phyloP scores from a whole-genome alignment of 768 basidiomycete species.

The Suillus americanus region DNA sequence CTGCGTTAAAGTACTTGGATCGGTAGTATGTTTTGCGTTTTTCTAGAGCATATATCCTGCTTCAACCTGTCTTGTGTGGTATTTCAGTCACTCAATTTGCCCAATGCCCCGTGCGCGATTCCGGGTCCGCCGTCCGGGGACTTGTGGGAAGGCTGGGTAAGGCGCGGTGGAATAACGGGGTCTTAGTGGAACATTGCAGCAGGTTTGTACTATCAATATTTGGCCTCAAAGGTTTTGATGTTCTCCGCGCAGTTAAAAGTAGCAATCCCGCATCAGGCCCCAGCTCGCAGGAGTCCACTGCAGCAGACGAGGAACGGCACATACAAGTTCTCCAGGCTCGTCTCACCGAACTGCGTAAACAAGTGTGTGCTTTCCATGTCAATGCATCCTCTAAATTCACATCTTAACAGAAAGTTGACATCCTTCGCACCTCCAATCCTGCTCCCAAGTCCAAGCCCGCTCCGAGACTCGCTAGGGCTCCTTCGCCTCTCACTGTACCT shows the following conservation, averaged over 20 bases:
- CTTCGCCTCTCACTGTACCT: slow-evolving; percentile 19
- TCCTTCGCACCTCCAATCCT: slow-evolving; percentile 25
- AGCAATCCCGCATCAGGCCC: slow-evolving; percentile 20
- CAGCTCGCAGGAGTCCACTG: slow-evolving; percentile 26
- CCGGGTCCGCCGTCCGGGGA: slow-evolving; percentile 32
- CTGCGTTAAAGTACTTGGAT: slow-evolving; percentile 75
- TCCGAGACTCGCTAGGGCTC: slow-evolving; percentile 13
- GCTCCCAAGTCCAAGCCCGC: slow-evolving; percentile 17
- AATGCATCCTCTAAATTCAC: neutral
- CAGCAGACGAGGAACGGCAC: slow-evolving; percentile 40
- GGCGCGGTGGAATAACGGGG: slow-evolving; percentile 36
- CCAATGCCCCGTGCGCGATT: slow-evolving; percentile 51
- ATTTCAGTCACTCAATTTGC: slow-evolving; percentile 42
- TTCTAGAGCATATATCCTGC: neutral
- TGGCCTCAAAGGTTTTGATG: neutral
- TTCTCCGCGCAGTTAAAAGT: slow-evolving; percentile 11
- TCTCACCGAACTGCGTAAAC: slow-evolving; percentile 40
- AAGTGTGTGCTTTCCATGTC: slow-evolving; percentile 30
- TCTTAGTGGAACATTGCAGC: slow-evolving; percentile 36
- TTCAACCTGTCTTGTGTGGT: slow-evolving; percentile 32
- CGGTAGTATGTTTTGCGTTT: slow-evolving; percentile 58
- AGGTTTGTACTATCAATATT: slow-evolving; percentile 26
- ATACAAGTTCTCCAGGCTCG: slow-evolving; percentile 42
- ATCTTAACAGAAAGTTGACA: slow-evolving; percentile 25
- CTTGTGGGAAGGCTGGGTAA: slow-evolving; percentile 41